Evolutionary conservation across 148 eudicot species (phyloP).

Genomic region (Camellia lanceoleosa): DNA sequence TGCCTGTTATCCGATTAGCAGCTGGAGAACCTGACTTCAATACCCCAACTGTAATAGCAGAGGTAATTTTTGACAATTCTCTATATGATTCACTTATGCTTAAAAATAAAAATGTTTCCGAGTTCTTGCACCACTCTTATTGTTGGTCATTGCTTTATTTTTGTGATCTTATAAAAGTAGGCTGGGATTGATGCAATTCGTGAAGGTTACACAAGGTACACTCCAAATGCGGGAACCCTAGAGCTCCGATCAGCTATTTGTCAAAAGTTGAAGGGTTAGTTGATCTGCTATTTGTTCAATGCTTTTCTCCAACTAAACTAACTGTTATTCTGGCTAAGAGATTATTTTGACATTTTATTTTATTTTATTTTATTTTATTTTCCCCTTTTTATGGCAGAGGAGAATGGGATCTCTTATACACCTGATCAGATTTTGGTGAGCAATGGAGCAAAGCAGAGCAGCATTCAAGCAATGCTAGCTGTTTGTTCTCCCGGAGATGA

Average conservation of each 20-base stretch:
- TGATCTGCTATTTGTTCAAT: background rate
- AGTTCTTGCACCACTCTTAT: background rate
- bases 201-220: conserved; percentile 86
- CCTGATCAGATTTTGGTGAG: conserved; percentile 85
- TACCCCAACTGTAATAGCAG: conserved; percentile 74
- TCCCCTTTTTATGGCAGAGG: conserved; percentile 46
- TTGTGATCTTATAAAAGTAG: conserved; percentile 28
- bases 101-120: background rate
- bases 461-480: conserved; percentile 71
- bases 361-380: too few species aligned
- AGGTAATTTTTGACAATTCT: conserved; percentile 39
- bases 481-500: conserved; percentile 97
- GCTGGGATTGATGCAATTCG: conserved; percentile 90
- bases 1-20: conserved; percentile 87
- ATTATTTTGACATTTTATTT: background rate
- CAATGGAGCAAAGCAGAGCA: conserved; percentile 84
- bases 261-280: conserved; percentile 65
- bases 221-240: conserved; percentile 91
- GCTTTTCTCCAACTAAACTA: background rate
- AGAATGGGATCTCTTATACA: conserved; percentile 64
- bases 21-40: conserved; percentile 99
- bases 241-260: conserved; percentile 91
- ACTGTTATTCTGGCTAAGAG: background rate
- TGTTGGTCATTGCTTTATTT: conserved; percentile 9
- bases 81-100: background rate